Conservation (phyloP, 106 monocot genomes). For the Chionographis japonica region DNA sequence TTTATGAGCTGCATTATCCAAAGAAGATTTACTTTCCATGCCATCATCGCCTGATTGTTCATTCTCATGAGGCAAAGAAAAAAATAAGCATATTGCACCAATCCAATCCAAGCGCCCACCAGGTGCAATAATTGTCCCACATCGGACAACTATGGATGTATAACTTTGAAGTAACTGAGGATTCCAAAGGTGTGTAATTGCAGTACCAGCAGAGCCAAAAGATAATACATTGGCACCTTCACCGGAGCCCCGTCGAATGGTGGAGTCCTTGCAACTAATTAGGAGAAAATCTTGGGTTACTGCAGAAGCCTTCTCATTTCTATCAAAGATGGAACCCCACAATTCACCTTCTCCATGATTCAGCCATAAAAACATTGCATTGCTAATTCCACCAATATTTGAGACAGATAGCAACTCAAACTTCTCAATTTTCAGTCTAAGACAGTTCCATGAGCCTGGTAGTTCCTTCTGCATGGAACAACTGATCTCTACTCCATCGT, state of each 20-base stretch:
- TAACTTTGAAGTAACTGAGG: slow-evolving; percentile 42
- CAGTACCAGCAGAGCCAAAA: slow-evolving; percentile 63
- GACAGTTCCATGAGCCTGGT: slow-evolving; percentile 60
- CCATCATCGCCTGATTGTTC: slow-evolving; percentile 13
- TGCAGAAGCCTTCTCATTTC: slow-evolving; percentile 10
- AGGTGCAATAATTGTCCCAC: slow-evolving; percentile 85
- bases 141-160: slow-evolving; percentile 54
- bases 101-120: slow-evolving; percentile 95
- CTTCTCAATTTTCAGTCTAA: slow-evolving; percentile 52
- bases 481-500: slow-evolving; percentile 36
- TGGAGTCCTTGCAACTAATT: slow-evolving; percentile 56
- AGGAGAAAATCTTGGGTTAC: slow-evolving; percentile 56
- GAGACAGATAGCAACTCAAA: slow-evolving; percentile 78
- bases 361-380: slow-evolving; percentile 56
- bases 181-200: slow-evolving; percentile 48
- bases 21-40: slow-evolving; percentile 13
- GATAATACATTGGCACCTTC: slow-evolving; percentile 71
- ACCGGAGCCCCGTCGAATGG: slow-evolving; percentile 61
- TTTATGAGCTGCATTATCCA: slow-evolving; percentile 11
- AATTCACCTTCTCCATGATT: slow-evolving; percentile 87
- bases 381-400: slow-evolving; percentile 60
- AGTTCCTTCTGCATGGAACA: slow-evolving; percentile 64
- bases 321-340: slow-evolving; percentile 52
- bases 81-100: slow-evolving; percentile 48
- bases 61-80: slow-evolving; percentile 32